Base-by-base conservation (phyloP, 345 rosid genomes). In the Lepidium sativum region DNA sequence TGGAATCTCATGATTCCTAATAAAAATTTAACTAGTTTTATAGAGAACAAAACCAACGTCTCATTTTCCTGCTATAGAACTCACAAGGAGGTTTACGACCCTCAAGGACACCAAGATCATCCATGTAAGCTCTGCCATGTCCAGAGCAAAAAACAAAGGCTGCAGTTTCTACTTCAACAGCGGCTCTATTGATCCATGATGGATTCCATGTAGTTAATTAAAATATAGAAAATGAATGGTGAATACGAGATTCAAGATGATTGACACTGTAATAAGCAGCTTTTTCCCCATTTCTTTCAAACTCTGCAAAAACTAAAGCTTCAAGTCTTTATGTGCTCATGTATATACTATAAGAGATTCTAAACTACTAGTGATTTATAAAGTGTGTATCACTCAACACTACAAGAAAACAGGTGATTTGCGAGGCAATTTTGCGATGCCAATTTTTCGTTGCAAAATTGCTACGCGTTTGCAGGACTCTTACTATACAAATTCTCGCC, bases 111-210 rank as follows among this genome's bases (percentile, higher is more conserved):
- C 77, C 60, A 50, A 71, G 9, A 12, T 92, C 84, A 39, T 90
- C 97, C 60, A 87, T 37, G 53, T 43, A 90, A n/a, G 84, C 90
- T 75, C 82, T 78, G 2, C 95, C 92, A 27, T 87, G 92, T 43
- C 90, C 87, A 0, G 89, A 87, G 58, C 97, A 90, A 6, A 81
- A 32, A 20, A 79, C 45, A 15, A 80, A 78, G 0, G 95, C 92
- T 67, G 71, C 92, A 1, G 58, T 41, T 55, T 87, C 92, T 3
- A 90, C 92, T 76, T 87, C 90, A 2, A 0, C 50, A 5, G 88
- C 92, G 0, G 90, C 90, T 64, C 15, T 70, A 21, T 32, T 25
- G 65, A 74, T 85, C 97, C 97, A 90, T 17, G 82, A 80, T 14
- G 70, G 70, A 18, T 13, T 63, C 79, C 77, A 51, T 25, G 33